A percentile compares a stretch with the other conserved stretches of the same genome.
These are phyloP conservation scores for Colletotrichum cereale DNA, from an alignment of 2,329 filamentous ascomycete genomes.

Conservation along the genomic window DNA sequence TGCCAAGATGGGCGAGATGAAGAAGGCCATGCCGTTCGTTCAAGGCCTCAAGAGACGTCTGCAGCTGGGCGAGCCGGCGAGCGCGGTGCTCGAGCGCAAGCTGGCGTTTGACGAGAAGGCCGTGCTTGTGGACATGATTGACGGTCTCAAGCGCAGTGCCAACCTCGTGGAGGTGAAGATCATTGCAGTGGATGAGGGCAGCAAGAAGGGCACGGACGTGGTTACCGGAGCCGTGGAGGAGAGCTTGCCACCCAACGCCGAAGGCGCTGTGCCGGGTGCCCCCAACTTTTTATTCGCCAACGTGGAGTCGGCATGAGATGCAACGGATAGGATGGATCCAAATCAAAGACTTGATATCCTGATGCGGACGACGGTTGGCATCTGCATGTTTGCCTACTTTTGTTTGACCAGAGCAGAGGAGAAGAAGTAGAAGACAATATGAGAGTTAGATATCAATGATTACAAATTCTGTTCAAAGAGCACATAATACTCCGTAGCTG, in stretches of 20 bases:
- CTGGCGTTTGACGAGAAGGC: conserved; percentile 87
- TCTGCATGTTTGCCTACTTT: not conserved
- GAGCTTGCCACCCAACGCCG: conserved; percentile 71
- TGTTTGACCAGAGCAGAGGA: not conserved
- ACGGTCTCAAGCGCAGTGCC: conserved; percentile 80
- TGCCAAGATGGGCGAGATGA: conserved; percentile 88
- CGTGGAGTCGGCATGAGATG: conserved; percentile 60
- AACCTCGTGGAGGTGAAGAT: conserved; percentile 80
- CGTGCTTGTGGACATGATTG: conserved; percentile 82
- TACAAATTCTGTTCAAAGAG: conserved; percentile 9
- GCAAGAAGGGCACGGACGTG: conserved; percentile 72
- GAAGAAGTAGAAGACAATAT: conserved; percentile 1
- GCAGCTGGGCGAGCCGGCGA: conserved; percentile 74
- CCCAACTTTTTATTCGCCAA: conserved; percentile 91
- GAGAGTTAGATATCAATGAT: conserved; percentile 25
- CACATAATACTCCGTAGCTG: not conserved
- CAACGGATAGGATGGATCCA: not conserved
- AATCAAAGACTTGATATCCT: no score
- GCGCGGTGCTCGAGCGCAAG: conserved; percentile 83
- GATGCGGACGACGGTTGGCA: not conserved
- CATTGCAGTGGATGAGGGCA: conserved; percentile 77
- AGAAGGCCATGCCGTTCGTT: conserved; percentile 98
- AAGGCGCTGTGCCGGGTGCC: conserved; percentile 82
- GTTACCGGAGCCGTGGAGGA: conserved; percentile 67
- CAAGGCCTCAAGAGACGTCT: conserved; percentile 88